A percentile compares a stretch with the other conserved stretches of the same genome.
Evolutionary conservation across 768 basidiomycete species (phyloP).

Genomic region (Leucogyrophana mollusca): DNA sequence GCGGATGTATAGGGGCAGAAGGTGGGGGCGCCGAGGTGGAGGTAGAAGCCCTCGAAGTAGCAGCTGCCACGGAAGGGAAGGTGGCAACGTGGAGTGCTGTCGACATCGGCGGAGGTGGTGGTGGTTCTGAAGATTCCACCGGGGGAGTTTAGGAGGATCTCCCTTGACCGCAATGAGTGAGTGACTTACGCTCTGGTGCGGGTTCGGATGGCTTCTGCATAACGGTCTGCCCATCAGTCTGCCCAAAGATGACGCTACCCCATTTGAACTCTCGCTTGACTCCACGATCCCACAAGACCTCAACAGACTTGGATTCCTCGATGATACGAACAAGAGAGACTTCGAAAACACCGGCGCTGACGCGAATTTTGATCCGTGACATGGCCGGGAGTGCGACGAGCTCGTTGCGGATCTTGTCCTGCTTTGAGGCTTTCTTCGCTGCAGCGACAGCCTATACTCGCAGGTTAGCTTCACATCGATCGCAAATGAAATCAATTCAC

Average conservation of each 20-base stretch:
- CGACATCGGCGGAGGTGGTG: conserved; percentile 5
- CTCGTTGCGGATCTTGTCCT: conserved; percentile 69
- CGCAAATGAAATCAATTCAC: too few species aligned
- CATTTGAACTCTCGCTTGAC: conserved; percentile 79
- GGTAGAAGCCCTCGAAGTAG: conserved; percentile 17
- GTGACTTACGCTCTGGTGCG: conserved; percentile 47
- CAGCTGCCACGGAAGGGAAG: conserved; percentile 15
- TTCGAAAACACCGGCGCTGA: conserved; percentile 83
- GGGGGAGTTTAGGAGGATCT: too few species aligned
- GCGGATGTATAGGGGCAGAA: conserved; percentile 1
- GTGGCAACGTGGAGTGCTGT: conserved; percentile 21
- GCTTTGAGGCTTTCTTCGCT: conserved; percentile 71
- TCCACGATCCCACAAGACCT: conserved; percentile 80
- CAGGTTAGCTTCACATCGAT: conserved; percentile 6
- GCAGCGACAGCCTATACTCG: conserved; percentile 65
- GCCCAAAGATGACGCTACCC: conserved; percentile 79
- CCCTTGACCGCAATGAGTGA: too few species aligned
- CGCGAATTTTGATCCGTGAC: conserved; percentile 80
- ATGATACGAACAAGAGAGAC: conserved; percentile 74
- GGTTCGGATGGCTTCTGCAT: conserved; percentile 68
- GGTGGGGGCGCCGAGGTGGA: conserved; percentile 18
- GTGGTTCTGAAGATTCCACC: too few species aligned
- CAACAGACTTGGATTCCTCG: conserved; percentile 67
- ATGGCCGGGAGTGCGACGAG: conserved; percentile 68
- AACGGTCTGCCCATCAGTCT: conserved; percentile 61